Percentiles rank a stretch among this genome's conserved stretches.
These are phyloP conservation scores for Musa acuminata DNA, from an alignment of 176 grass and related monocot species.

Conservation along the genomic window DNA sequence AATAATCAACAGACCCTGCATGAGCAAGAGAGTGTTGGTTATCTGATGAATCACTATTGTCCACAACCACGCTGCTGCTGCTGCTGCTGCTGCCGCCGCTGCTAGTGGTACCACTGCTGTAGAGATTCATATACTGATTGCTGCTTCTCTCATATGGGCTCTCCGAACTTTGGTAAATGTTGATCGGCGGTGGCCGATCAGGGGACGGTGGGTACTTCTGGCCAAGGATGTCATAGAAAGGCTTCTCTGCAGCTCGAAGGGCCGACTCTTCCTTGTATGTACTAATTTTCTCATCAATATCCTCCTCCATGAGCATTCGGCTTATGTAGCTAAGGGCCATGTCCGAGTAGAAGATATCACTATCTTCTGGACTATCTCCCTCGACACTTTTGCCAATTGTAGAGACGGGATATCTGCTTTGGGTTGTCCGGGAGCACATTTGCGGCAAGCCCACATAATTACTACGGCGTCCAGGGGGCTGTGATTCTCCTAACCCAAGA, in stretches of 20 bases:
- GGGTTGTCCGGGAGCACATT: slow-evolving; percentile 4
- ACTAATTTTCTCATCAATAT: slow-evolving; percentile 39
- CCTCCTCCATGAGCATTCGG: slow-evolving; percentile 43
- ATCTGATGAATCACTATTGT: slow-evolving; percentile 25
- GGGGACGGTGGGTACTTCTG: slow-evolving; percentile 84
- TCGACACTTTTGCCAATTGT: slow-evolving; percentile 15
- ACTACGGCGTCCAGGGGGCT: background rate
- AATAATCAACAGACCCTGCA: slow-evolving; percentile 16
- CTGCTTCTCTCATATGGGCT: slow-evolving; percentile 43
- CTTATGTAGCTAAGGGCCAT: slow-evolving; percentile 37
- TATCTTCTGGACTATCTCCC: slow-evolving; percentile 37
- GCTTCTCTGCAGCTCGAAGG: slow-evolving; percentile 58
- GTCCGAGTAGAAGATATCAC: slow-evolving; percentile 26
- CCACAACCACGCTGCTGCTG: slow-evolving; percentile 7
- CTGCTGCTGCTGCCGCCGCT: slow-evolving; percentile 21
- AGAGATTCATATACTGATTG: slow-evolving; percentile 15
- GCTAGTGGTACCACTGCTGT: slow-evolving; percentile 24
- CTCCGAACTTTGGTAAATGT: slow-evolving; percentile 25
- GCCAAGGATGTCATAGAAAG: slow-evolving; percentile 87
- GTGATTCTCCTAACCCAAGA: slow-evolving; percentile 6
- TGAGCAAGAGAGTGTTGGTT: slow-evolving; percentile 12
- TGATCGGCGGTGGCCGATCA: background rate
- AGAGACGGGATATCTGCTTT: background rate
- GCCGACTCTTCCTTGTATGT: slow-evolving; percentile 50
- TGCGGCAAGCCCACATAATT: slow-evolving; percentile 9